Base-by-base conservation (phyloP, 176 grass and related monocot genomes). In the Oryza meyeriana region DNA sequence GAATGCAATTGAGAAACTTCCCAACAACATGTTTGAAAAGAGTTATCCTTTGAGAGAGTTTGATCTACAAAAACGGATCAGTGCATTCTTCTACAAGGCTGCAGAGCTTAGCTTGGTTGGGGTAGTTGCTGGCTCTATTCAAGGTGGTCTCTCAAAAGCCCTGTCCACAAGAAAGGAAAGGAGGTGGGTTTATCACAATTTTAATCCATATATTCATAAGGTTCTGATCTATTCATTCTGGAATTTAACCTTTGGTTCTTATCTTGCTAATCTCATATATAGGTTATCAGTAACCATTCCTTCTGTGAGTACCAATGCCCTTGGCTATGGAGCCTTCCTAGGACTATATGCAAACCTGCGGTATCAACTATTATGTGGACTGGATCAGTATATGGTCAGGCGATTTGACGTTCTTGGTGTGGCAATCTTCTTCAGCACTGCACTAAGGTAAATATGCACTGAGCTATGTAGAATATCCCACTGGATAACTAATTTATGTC, bases 1-100 rank as follows among this genome's bases (percentile, higher is more conserved):
- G 87, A 95, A 91, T 77, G 86, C 89, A 27, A 98, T 98, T 39
- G 92, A 98, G 93, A 98, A 98, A 87, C 96, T 98, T 86, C 96
- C 96, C 28, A 98, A 95, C 79, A 98, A 98, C 81, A 80, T 98
- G 44, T 98, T 98, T 67, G 96, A 98, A 84, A 95, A 91, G 82
- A 95, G 78, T 82, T 98, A 98, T 91, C 90, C 85, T 57, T 84
- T 99, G 89, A 93, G 96, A 86, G 93, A 95, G 74, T 99, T 99
- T 86, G 93, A 95, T 82, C 74, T 95, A 69, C 79, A 69, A 39
- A 99, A 99, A 88, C 77, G 96, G 88, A 80, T 93, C 20, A 79
- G 85, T 61, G 88, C 90, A 35, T 99, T 99, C 62, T 89, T 93
- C 81, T 99, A 95, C 77, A 93, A 93, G 58, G 91, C 93, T 71